A percentile compares a stretch with the other conserved stretches of the same genome.
These are phyloP conservation scores for Backusella parvicylindrica DNA, from an alignment of 192 early-diverging fungal genomes.

Conservation along the genomic window DNA sequence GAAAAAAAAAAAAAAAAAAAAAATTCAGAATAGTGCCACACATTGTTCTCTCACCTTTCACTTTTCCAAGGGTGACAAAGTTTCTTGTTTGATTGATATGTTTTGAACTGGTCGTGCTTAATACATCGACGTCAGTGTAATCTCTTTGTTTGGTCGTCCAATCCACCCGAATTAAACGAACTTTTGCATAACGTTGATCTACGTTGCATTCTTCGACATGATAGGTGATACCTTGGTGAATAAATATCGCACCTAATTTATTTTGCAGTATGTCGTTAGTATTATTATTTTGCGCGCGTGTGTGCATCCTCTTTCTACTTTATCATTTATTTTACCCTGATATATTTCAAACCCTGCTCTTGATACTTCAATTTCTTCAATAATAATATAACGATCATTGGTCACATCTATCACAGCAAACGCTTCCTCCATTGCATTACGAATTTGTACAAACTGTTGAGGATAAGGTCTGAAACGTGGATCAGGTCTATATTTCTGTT, in stretches of 20 bases:
- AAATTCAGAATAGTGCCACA: no score
- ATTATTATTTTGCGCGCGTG: no score
- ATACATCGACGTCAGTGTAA: slow-evolving; percentile 52
- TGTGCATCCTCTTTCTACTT: not conserved
- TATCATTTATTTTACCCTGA: slow-evolving; percentile 37
- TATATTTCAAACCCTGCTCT: slow-evolving; percentile 56
- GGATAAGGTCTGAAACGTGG: slow-evolving; percentile 43
- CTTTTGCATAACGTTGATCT: slow-evolving; percentile 40
- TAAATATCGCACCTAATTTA: slow-evolving; percentile 51
- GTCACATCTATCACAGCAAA: slow-evolving; percentile 52
- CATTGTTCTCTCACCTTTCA: slow-evolving; percentile 25
- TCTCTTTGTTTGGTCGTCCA: slow-evolving; percentile 54
- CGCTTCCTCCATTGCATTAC: slow-evolving; percentile 43
- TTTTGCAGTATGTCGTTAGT: not conserved
- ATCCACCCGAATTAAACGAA: slow-evolving; percentile 39
- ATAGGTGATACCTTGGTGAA: slow-evolving; percentile 56
- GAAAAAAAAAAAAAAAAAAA: not conserved
- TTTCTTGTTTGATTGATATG: not conserved
- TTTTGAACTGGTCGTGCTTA: not conserved
- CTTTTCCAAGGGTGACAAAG: slow-evolving; percentile 15
- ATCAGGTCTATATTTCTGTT: slow-evolving; percentile 43
- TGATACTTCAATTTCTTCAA: slow-evolving; percentile 51
- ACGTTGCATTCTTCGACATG: slow-evolving; percentile 50
- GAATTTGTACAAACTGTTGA: slow-evolving; percentile 40
- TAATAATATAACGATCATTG: slow-evolving; percentile 28